Evolutionary conservation across 345 rosid genomes (phyloP).

Genomic region (Anastatica hierochuntica): DNA sequence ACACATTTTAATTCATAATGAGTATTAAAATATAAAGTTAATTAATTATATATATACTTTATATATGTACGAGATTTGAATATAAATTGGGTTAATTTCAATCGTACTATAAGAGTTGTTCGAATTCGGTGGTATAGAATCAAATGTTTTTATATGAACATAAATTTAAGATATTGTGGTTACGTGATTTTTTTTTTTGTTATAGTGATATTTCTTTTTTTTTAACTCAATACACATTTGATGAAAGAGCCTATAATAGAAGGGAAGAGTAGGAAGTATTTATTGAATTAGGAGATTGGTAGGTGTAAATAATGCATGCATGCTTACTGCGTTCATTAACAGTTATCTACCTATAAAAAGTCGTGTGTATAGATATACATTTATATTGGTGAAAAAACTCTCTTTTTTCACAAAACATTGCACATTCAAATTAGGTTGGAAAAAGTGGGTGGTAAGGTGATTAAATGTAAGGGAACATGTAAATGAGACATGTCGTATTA

Average conservation of each 20-base stretch:
- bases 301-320: conserved; percentile 14
- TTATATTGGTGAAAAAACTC: neutral
- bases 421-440: neutral
- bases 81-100: conserved; percentile 5
- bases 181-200: neutral
- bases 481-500: too few species aligned
- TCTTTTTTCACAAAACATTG: neutral
- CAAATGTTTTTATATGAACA: neutral
- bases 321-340: conserved; percentile 20
- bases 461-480: too few species aligned
- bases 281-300: conserved; percentile 15
- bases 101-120: conserved; percentile 6
- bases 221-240: neutral
- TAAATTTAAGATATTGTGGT: conserved; percentile 9
- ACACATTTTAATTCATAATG: neutral
- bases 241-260: neutral
- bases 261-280: conserved; percentile 15
- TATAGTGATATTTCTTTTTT: neutral
- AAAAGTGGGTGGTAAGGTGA: neutral
- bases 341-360: conserved; percentile 21
- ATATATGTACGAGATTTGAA: neutral
- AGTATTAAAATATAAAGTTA: too few species aligned
- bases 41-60: too few species aligned
- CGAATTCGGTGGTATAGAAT: conserved; percentile 15
- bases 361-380: neutral